phyloP scores from a whole-genome alignment of 2,329 filamentous ascomycete genomes.

The Madurella fahalii region DNA sequence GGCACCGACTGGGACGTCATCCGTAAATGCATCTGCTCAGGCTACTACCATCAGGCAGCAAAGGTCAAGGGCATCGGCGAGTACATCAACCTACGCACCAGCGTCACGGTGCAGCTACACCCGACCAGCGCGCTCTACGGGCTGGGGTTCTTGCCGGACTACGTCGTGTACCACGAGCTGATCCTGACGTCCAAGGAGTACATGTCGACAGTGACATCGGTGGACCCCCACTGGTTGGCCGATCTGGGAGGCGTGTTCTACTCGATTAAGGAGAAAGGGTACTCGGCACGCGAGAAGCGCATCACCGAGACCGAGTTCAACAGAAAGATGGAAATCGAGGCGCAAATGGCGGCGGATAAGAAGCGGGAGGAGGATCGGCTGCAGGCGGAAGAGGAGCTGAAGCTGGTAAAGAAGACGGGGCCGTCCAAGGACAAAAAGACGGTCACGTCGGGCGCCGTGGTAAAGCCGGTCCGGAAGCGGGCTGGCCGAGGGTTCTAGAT shows the following conservation, averaged over 20 bases:
- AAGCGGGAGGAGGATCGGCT: constrained; percentile 58
- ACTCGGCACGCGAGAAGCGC: constrained; percentile 78
- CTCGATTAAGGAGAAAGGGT: constrained; percentile 95
- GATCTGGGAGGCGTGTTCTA: constrained; percentile 97
- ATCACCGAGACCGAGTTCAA: constrained; percentile 92
- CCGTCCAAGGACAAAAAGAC: constrained; percentile 50
- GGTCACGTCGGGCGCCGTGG: constrained; percentile 58
- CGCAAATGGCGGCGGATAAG: constrained; percentile 86
- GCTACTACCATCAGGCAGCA: constrained; percentile 97
- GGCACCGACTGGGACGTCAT: constrained; percentile 97
- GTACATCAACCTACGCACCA: constrained; percentile 93
- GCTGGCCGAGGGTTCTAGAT: constrained; percentile 50
- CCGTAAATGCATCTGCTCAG: constrained; percentile 92
- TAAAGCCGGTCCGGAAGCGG: constrained; percentile 56
- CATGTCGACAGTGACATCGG: constrained; percentile 93
- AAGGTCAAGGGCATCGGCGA: constrained; percentile 95
- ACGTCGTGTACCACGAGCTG: constrained; percentile 96
- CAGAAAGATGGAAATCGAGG: constrained; percentile 85
- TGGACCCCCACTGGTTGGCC: constrained; percentile 95
- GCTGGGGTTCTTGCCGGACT: constrained; percentile 88
- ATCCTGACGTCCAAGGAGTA: constrained; percentile 97
- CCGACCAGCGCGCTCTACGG: constrained; percentile 92
- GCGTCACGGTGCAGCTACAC: constrained; percentile 89
- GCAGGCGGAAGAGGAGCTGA: constrained; percentile 45
- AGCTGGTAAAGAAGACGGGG: constrained; percentile 36